These are phyloP conservation scores for Dalbergia cultrata DNA, from an alignment of 306 rosid genomes.

Conservation along the genomic window DNA sequence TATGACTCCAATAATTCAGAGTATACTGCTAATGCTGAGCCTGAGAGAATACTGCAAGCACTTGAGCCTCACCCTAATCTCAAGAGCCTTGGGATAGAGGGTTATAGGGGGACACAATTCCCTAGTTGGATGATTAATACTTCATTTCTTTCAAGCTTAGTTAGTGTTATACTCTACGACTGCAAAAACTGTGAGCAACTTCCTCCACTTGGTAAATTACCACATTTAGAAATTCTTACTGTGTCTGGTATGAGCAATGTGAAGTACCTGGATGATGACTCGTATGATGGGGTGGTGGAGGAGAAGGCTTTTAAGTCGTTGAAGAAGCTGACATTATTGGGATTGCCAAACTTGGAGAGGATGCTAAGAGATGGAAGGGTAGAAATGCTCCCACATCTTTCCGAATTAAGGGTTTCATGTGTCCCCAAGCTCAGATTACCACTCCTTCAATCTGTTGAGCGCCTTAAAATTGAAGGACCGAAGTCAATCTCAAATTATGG, in stretches of 20 bases:
- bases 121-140: slow-evolving; percentile 11
- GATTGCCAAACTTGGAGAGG: too few relatives aligned
- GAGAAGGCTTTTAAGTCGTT: slow-evolving; percentile 35
- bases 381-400: slow-evolving; percentile 6
- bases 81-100: neutral
- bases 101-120: neutral
- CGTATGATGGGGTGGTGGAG: neutral
- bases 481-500: too few relatives aligned
- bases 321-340: neutral
- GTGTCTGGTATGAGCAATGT: slow-evolving; percentile 4
- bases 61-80: slow-evolving; percentile 18
- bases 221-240: neutral
- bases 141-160: neutral
- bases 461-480: neutral
- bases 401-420: neutral
- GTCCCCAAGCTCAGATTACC: neutral
- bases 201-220: slow-evolving; percentile 31
- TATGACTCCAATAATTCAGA: neutral
- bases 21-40: neutral
- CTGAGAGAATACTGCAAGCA: slow-evolving; percentile 19
- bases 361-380: slow-evolving; percentile 15
- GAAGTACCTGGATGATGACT: neutral
- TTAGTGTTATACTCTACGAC: neutral
- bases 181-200: neutral
- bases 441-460: neutral